These are phyloP conservation scores for Aspergillus leporis DNA, from an alignment of 495 filamentous ascomycete species.

Conservation along the genomic window DNA sequence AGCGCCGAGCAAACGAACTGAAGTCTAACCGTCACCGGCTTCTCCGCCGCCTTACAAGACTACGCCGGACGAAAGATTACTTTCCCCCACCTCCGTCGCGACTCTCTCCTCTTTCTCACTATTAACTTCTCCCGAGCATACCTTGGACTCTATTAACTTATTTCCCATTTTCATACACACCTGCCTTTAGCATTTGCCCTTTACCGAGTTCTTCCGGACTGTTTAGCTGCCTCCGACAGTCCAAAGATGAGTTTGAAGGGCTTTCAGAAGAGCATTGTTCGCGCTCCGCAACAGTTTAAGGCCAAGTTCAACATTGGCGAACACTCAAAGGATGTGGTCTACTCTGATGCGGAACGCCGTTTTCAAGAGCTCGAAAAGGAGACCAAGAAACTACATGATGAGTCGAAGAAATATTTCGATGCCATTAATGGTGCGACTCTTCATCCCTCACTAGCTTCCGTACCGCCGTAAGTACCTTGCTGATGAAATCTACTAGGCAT, in stretches of 20 bases:
- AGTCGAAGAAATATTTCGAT: constrained; percentile 91
- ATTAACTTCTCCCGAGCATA: not conserved
- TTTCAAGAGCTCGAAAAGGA: constrained; percentile 94
- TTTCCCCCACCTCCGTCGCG: constrained; percentile 16
- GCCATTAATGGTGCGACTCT: constrained; percentile 77
- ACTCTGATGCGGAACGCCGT: constrained; percentile 88
- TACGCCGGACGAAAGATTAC: constrained; percentile 12
- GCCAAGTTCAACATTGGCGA: constrained; percentile 91
- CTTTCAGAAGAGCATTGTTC: constrained; percentile 82
- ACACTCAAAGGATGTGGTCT: constrained; percentile 89
- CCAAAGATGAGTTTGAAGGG: constrained; percentile 91
- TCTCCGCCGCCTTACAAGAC: constrained; percentile 2
- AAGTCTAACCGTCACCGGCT: constrained; percentile 28
- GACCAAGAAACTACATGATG: constrained; percentile 94
- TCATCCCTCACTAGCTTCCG: not conserved
- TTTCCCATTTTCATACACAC: not conserved
- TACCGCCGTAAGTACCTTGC: not conserved
- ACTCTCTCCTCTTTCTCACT: constrained; percentile 13
- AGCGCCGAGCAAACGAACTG: constrained; percentile 19
- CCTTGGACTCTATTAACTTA: not conserved
- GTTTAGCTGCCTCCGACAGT: constrained; percentile 6
- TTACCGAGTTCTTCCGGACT: constrained; percentile 13
- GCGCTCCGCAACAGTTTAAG: constrained; percentile 90
- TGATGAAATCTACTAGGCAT: constrained; percentile 60
- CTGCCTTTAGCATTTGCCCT: not conserved